Evolutionary conservation across 345 rosid genomes (phyloP), one percentile per base, ranked within the genome.

Genomic region (Populus alba): DNA sequence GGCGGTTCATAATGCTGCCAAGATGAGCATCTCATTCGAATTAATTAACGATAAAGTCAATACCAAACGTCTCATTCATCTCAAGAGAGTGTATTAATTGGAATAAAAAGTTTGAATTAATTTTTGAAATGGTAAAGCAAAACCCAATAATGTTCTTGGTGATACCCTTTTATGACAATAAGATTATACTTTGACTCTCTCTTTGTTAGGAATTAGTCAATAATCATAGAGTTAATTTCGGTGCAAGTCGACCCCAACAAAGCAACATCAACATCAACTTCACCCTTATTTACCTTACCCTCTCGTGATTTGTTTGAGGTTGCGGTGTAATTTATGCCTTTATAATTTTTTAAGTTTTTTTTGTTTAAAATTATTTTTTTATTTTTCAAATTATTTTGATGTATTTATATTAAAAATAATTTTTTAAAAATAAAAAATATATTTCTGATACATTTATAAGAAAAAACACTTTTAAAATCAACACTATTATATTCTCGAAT

Each of bases 381-480:
- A 4, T 4, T 0, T 4, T 33, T 33, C 4, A 33, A 0, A 33
- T 33, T 3, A 4, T 33, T 33, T 33, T 33, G 0, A 33, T 33
- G 0, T 33, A 0, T 0, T 33, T 0, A 33, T 33, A 33, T 33
- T 33, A 4, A 33, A 33, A 33, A 33, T 33, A 33, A 33, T 33
- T 33, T 33, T 33, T 33, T 4, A 33, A 33, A 3, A 33, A 4
- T 33, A 33, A 33, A 33, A 33, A 33, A 33, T 0, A 33, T 33
- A 33, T 33, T 4, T 33, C 4, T 33, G 0, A 33, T 33, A 0
- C 0, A 0, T 3, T 33, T 33, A 0, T 0, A 0, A 33, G 0
- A 33, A 33, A 33, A 33, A 33, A 33, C 0, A 33, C 5, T 33
- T 33, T 33, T 0, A 33, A 33, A 33, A 33, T 33, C 37, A 33